Evolutionary conservation across 164 flowering plant genomes (phyloP).

Genomic region (Berberis vulgaris): DNA sequence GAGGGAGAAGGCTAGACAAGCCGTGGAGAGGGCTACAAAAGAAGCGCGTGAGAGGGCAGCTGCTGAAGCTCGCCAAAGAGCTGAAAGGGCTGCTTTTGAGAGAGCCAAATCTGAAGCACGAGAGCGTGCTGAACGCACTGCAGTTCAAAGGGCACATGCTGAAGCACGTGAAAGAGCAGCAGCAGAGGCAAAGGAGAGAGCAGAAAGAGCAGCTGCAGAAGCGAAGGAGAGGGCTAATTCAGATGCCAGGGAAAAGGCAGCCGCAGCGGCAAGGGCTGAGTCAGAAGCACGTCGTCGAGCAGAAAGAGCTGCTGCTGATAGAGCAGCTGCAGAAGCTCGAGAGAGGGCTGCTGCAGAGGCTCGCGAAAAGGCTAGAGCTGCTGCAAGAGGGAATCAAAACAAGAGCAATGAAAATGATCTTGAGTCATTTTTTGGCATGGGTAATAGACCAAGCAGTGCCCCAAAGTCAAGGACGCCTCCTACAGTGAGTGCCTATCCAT

Average conservation of each 20-base stretch:
- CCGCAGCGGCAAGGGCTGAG: slow-evolving; percentile 46
- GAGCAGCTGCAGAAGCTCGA: slow-evolving; percentile 72
- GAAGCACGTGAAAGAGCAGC: slow-evolving; percentile 96
- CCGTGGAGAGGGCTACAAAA: slow-evolving; percentile 77
- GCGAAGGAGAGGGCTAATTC: slow-evolving; percentile 50
- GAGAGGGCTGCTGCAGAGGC: slow-evolving; percentile 73
- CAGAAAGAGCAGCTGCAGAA: slow-evolving; percentile 81
- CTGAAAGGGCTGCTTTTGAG: slow-evolving; percentile 67
- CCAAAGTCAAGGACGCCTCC: slow-evolving; percentile 62
- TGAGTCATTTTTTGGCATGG: slow-evolving; percentile 71
- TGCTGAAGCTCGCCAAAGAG: slow-evolving; percentile 55
- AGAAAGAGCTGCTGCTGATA: slow-evolving; percentile 72
- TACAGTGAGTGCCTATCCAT: slow-evolving; percentile 40
- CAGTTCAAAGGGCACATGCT: slow-evolving; percentile 85
- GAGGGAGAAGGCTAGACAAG: slow-evolving; percentile 67
- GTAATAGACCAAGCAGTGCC: slow-evolving; percentile 78
- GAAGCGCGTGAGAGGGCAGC: slow-evolving; percentile 83
- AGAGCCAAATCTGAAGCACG: slow-evolving; percentile 56
- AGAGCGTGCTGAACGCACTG: slow-evolving; percentile 75
- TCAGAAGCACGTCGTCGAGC: slow-evolving; percentile 51
- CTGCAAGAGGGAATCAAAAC: slow-evolving; percentile 58
- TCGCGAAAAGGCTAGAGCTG: slow-evolving; percentile 63
- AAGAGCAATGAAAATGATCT: slow-evolving; percentile 56
- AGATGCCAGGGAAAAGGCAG: slow-evolving; percentile 48
- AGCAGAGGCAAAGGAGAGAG: slow-evolving; percentile 71